phyloP scores from a whole-genome alignment of 371 early-diverging fungal species.

The Blakeslea trispora region DNA sequence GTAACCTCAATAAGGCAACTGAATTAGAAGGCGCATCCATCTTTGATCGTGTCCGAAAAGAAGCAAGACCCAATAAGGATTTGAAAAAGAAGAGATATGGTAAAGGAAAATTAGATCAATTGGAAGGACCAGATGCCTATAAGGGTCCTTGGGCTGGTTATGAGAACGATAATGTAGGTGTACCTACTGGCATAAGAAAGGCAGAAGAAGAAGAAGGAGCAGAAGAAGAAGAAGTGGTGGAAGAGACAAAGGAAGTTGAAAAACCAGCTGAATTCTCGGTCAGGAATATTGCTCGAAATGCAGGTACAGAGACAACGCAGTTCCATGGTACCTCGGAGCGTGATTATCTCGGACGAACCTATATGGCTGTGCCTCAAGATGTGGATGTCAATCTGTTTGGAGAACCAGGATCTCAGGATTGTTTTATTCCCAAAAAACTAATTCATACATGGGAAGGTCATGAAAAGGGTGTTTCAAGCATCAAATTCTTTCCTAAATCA shows the following conservation, averaged over 20 bases:
- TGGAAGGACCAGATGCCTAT: constrained; percentile 83
- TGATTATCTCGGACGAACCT: constrained; percentile 93
- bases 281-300: constrained; percentile 34
- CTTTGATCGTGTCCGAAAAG: constrained; percentile 55
- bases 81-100: constrained; percentile 66
- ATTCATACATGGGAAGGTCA: constrained; percentile 95
- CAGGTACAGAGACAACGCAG: constrained; percentile 65
- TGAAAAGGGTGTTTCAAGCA: constrained; percentile 88
- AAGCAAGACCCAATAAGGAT: constrained; percentile 52
- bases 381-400: constrained; percentile 75
- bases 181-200: constrained; percentile 59
- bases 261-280: constrained; percentile 24
- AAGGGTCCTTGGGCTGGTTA: constrained; percentile 97
- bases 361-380: constrained; percentile 93
- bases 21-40: constrained; percentile 54
- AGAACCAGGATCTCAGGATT: constrained; percentile 76
- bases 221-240: constrained; percentile 21
- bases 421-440: constrained; percentile 83
- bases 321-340: constrained; percentile 79
- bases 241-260: constrained; percentile 44
- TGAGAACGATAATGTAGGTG: constrained; percentile 75
- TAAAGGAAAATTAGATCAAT: constrained; percentile 75
- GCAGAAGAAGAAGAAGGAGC: constrained; percentile 51
- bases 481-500: constrained; percentile 86
- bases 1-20: constrained; percentile 60